Conservation (phyloP, 495 filamentous ascomycete species). For the Platismatia glauca region DNA sequence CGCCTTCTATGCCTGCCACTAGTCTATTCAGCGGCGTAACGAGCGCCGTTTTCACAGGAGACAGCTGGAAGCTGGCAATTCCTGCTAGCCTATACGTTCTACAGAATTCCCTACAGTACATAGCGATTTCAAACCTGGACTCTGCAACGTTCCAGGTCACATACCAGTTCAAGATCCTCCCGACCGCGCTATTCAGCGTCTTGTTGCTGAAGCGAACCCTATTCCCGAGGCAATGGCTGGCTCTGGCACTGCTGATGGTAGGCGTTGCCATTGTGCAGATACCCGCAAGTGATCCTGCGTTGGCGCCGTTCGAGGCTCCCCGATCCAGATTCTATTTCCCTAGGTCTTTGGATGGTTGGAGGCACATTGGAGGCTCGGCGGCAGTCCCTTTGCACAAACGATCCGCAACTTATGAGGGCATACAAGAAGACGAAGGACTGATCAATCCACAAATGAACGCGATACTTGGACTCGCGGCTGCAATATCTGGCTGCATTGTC, state of each 20-base stretch:
- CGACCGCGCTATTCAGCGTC: slow-evolving; percentile 82
- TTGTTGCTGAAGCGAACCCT: slow-evolving; percentile 62
- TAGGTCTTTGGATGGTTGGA: slow-evolving; percentile 55
- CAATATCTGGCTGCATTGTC: slow-evolving; percentile 62
- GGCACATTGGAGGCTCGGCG: slow-evolving; percentile 34
- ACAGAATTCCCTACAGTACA: slow-evolving; percentile 85
- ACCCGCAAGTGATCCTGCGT: slow-evolving; percentile 47
- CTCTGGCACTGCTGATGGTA: slow-evolving; percentile 67
- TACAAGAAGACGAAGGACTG: slow-evolving; percentile 65
- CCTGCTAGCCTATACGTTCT: slow-evolving; percentile 83
- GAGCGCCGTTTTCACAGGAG: slow-evolving; percentile 74
- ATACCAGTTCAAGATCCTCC: slow-evolving; percentile 88
- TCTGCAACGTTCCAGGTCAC: slow-evolving; percentile 88
- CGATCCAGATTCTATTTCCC: slow-evolving; percentile 56
- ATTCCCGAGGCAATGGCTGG: slow-evolving; percentile 62
- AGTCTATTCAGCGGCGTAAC: slow-evolving; percentile 73
- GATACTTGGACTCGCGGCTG: slow-evolving; percentile 66
- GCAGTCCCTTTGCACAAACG: slow-evolving; percentile 49
- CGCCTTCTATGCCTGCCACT: slow-evolving; percentile 67
- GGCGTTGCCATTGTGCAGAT: slow-evolving; percentile 87
- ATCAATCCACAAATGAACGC: slow-evolving; percentile 61
- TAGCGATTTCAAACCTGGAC: slow-evolving; percentile 83
- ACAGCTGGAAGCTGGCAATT: slow-evolving; percentile 92
- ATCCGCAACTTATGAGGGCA: slow-evolving; percentile 95
- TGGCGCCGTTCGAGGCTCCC: slow-evolving; percentile 30